These are phyloP conservation scores for Cladobotryum protrusum DNA, from an alignment of 2,329 filamentous ascomycete genomes.

Conservation along the genomic window DNA sequence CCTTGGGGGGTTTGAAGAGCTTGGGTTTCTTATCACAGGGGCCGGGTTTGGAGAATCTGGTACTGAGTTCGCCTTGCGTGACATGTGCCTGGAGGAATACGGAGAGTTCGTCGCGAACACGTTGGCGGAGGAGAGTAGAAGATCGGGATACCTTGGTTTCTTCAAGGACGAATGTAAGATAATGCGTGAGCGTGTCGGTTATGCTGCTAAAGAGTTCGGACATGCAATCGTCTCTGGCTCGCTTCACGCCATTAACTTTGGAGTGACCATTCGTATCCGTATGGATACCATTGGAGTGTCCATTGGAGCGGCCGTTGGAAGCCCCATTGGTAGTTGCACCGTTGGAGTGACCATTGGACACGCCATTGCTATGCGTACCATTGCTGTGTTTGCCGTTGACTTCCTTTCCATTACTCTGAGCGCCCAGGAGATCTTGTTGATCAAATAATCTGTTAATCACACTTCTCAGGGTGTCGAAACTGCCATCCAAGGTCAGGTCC, in stretches of 20 bases:
- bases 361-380: too few species aligned
- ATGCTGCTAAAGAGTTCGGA: background rate
- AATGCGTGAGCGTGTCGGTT: background rate
- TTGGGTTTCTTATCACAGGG: background rate
- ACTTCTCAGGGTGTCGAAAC: background rate
- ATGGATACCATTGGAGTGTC: too few species aligned
- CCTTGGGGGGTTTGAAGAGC: background rate
- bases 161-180: background rate
- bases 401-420: background rate
- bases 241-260: too few species aligned
- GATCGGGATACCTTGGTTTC: background rate
- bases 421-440: background rate
- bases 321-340: too few species aligned
- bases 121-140: background rate
- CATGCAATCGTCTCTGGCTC: background rate
- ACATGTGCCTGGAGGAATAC: constrained; percentile 5
- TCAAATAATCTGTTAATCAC: background rate
- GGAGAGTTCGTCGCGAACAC: background rate
- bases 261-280: too few species aligned
- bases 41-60: background rate
- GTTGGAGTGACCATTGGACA: too few species aligned
- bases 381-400: background rate
- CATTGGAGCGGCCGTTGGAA: too few species aligned
- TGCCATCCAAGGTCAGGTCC: background rate
- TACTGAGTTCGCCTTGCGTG: background rate